Evolutionary conservation across 768 basidiomycete genomes (phyloP).

Genomic region (Coprinopsis marcescibilis): DNA sequence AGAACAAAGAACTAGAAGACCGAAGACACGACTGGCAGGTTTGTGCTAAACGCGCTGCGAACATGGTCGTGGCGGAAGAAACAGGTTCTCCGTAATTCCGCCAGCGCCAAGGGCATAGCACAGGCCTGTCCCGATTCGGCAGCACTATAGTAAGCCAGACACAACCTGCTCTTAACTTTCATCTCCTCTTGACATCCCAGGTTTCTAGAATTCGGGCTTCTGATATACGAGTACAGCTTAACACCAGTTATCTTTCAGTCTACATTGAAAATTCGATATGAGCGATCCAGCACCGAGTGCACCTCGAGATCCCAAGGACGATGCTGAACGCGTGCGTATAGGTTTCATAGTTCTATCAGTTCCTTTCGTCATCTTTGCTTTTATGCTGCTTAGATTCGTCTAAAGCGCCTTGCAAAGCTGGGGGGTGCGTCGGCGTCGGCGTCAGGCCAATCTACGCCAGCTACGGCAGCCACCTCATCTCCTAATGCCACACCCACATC

Average conservation of each 20-base stretch:
- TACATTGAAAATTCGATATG: slow-evolving; percentile 20
- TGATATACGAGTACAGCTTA: too few species aligned
- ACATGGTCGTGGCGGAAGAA: slow-evolving; percentile 19
- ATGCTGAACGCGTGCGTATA: slow-evolving; percentile 69
- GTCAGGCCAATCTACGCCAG: slow-evolving; percentile 20
- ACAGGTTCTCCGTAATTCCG: too few species aligned
- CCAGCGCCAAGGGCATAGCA: too few species aligned
- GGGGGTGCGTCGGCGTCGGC: slow-evolving; percentile 34
- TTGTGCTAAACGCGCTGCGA: slow-evolving; percentile 20
- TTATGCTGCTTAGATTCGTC: slow-evolving; percentile 60
- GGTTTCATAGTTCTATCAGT: not conserved
- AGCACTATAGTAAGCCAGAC: too few species aligned
- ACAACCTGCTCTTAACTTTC: too few species aligned
- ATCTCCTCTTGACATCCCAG: too few species aligned
- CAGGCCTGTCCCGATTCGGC: too few species aligned
- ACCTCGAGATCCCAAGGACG: slow-evolving; percentile 58
- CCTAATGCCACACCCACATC: slow-evolving; percentile 19
- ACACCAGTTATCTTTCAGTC: too few species aligned
- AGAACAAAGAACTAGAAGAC: slow-evolving; percentile 13
- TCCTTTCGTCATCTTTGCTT: not conserved
- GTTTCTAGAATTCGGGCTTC: too few species aligned
- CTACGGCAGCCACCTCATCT: slow-evolving; percentile 21
- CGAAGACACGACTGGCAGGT: slow-evolving; percentile 20
- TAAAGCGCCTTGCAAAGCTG: slow-evolving; percentile 87
- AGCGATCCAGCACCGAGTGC: slow-evolving; percentile 23